Percentiles rank a stretch among this genome's conserved stretches.
Conservation (phyloP, 176 grass and related monocot genomes). For the Elaeis guineensis region DNA sequence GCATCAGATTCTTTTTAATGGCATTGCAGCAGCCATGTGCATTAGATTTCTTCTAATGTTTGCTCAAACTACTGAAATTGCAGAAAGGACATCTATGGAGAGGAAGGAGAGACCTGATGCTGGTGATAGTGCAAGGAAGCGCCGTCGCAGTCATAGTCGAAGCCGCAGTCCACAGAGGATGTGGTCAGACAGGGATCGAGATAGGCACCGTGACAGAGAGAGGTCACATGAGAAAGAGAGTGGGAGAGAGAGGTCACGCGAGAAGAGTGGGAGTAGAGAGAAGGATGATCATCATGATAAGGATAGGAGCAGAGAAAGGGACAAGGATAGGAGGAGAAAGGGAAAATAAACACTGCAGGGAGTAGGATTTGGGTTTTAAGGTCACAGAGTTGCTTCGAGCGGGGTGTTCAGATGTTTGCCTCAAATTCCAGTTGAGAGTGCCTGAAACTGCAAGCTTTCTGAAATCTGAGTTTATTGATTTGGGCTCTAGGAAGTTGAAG, state of each 20-base stretch:
- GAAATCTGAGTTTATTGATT: no score
- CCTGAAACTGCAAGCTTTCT: no score
- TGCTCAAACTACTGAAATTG: slow-evolving; percentile 2
- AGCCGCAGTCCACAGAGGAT: slow-evolving; percentile 70
- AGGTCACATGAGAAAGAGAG: slow-evolving; percentile 11
- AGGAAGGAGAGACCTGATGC: slow-evolving; percentile 49
- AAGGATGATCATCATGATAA: slow-evolving; percentile 55
- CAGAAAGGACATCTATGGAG: slow-evolving; percentile 56
- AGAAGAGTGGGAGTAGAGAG: slow-evolving; percentile 62
- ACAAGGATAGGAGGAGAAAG: slow-evolving; percentile 66
- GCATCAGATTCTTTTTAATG: background rate
- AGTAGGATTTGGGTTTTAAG: no score
- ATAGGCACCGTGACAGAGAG: slow-evolving; percentile 31
- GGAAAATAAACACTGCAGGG: slow-evolving; percentile 30
- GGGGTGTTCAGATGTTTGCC: no score
- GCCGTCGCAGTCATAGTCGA: slow-evolving; percentile 43
- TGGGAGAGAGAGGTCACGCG: slow-evolving; percentile 40
- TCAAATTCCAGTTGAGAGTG: no score
- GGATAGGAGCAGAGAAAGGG: slow-evolving; percentile 44
- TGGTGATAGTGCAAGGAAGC: slow-evolving; percentile 54
- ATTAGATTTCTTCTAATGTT: background rate
- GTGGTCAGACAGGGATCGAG: slow-evolving; percentile 57
- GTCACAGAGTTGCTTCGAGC: no score
- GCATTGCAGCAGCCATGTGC: background rate
- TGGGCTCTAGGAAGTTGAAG: no score